phyloP scores from a whole-genome alignment of 257 asterid genomes.

The Apocynum venetum region DNA sequence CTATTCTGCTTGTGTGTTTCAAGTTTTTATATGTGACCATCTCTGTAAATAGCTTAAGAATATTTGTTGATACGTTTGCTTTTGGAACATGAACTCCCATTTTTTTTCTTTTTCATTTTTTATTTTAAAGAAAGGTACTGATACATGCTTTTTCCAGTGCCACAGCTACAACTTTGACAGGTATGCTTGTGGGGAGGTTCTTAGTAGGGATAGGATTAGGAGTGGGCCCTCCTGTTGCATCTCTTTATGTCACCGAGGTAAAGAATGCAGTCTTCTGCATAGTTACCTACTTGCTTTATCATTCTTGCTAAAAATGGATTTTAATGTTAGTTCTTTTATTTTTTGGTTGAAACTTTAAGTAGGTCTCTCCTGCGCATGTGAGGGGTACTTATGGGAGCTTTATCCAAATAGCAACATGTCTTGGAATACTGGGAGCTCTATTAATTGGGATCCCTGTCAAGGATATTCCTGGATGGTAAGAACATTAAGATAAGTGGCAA shows the following conservation, averaged over 20 bases:
- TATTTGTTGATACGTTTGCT: background rate
- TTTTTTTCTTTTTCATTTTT: background rate
- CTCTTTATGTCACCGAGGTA: slow-evolving; percentile 92
- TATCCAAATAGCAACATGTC: slow-evolving; percentile 80
- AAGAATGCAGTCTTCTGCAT: background rate
- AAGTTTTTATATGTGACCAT: background rate
- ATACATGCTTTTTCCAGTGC: slow-evolving; percentile 55
- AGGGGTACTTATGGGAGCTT: slow-evolving; percentile 96
- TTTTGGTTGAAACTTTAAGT: slow-evolving; percentile 15
- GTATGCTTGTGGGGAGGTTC: slow-evolving; percentile 84
- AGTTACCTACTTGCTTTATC: background rate
- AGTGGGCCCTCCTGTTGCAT: slow-evolving; percentile 88
- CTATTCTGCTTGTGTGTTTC: background rate
- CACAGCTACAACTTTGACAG: slow-evolving; percentile 52
- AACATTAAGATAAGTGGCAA: background rate
- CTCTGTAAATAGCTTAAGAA: background rate
- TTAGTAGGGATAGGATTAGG: slow-evolving; percentile 87
- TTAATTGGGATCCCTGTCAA: slow-evolving; percentile 78
- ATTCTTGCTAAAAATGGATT: slow-evolving; percentile 6
- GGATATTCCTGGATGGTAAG: slow-evolving; percentile 76
- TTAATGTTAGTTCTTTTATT: slow-evolving; percentile 14
- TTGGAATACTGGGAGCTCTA: slow-evolving; percentile 72
- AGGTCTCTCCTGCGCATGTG: slow-evolving; percentile 91
- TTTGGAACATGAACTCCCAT: background rate
- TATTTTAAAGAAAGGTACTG: slow-evolving; percentile 20